Evolutionary conservation across 345 rosid genomes (phyloP), one percentile per base, ranked within the genome.

Genomic region (Salix suchowensis): DNA sequence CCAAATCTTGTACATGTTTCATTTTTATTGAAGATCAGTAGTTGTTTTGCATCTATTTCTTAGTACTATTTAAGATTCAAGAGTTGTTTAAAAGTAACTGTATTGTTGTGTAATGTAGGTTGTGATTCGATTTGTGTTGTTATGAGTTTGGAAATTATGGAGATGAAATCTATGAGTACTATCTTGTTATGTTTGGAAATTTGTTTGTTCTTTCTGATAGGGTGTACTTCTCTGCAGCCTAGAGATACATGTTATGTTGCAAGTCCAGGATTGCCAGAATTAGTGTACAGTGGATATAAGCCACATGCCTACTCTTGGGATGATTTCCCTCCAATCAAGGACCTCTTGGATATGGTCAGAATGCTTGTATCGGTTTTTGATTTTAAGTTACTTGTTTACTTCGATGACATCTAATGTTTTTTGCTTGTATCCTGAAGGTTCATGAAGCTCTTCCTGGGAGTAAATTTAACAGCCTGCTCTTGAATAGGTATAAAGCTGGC

Each of bases 201-300:
- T 40, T 28, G 24, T 23, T 50, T 60, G 24, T 4, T 52, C 19
- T 50, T 10, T 50, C 15, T 70, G 32, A 42, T 12, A n/a, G 42
- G 28, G 4, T 61, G 2, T 24, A 73, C 64, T 8, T 34, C 24
- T 7, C 0, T 85, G 83, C 84, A 94, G 94, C 98, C 93, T 3
- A 88, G 98, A 83, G 98, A 89, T 67, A 88, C 93, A 9, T 91
- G 96, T 76, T 94, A 94, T 75, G 76, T 94, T 72, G 94, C 98
- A n/a, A 85, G 81, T 76, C 82, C 81, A 2, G 96, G 91, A 79
- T 75, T 92, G 83, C 87, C 90, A 1, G 83, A 86, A 50, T 75
- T 90, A 36, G 77, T 79, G 70, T 92, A 91, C 80, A 92, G 97
- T 75, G 97, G 97, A 44, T 89, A 90, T 74, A 75, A 78, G 78